Evolutionary conservation across 345 rosid genomes (phyloP), one percentile per base, ranked within the genome.

Genomic region (Rhodamnia argentea): DNA sequence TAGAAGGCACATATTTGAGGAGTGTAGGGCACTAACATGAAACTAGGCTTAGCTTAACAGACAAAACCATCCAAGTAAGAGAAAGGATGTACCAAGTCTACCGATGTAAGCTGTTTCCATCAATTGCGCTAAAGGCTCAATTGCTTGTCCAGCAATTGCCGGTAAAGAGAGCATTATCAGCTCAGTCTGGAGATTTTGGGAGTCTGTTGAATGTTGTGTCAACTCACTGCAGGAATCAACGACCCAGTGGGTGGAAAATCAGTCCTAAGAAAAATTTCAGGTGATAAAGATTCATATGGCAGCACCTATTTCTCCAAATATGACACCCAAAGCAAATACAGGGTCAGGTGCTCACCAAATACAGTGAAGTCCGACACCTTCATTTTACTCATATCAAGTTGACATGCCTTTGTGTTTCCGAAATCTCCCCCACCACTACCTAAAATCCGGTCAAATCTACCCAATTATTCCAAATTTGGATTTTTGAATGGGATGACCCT

Each of bases 31-130:
- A 70, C 14, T 32, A 70, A 70, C 47, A 37, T 70, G 81, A 70
- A 10, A 70, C 26, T 20, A 10, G 32, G 26, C 20, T 20, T 37
- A 70, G 81, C 26, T 18, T 70, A 10, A 70, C 47, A 70, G 47
- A 70, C 26, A 18, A 70, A 70, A 37, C 81, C 23, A 70, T 70
- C 47, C 81, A 4, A 70, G 81, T 70, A 37, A 70, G 81, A 20
- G 81, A 44, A 50, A 82, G 50, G 24, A 84, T 27, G 37, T 91
- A 97, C 99, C 98, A 78, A 95, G 89, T 92, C 98, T 92, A 74
- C 99, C 99, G 88, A 97, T 94, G 92, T 93, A 97, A 37, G 98
- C 98, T 32, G 98, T 97, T 91, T 97, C 99, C 98, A 97, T 94
- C 86, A 96, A 92, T 87, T 89, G 95, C 7, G 98, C 89, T 78